Base-by-base conservation (phyloP, 1,284 basidiomycete species). In the Ganoderma leucocontextum region DNA sequence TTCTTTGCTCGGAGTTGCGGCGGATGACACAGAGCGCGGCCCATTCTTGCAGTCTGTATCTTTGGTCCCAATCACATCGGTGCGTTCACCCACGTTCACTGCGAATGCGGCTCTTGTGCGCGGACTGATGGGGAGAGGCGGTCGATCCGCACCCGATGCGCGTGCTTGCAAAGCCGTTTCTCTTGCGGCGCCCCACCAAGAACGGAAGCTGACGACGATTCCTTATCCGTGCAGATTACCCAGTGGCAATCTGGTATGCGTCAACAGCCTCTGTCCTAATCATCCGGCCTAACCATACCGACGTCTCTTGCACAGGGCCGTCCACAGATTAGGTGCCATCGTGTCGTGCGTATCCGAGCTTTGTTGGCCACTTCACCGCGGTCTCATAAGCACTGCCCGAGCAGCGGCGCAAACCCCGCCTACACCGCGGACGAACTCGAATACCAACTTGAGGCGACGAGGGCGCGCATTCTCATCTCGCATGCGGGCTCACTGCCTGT, bases 281-380 rank as follows among this genome's bases (percentile, higher is more conserved):
- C 13, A 87, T n/a, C 33, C 8, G 9, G 22, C 22, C 58, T 59
- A 22, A 59, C 38, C n/a, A 22, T 39, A n/a, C n/a, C 17, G 47
- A 44, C 41, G n/a, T 47, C 19, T 15, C 9, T 33, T 15, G 4
- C 12, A 33, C 55, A 75, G 76, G 93, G 94, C 91, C 2, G 79
- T 83, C 1, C 92, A 94, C 74, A 85, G 87, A 62, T 79, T 93
- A 10, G 92, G 93, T 13, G 93, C 82, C 5, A 86, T 90, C 64
- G 82, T 91, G 70, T 91, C 91, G 85, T 89, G 77, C 75, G 84
- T 75, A 84, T 62, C 29, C 59, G 17, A 22, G 25, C 10, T 25
- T 25, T 33, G 12, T 57, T 4, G 38, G 15, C 13, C 25, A 9
- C n/a, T 22, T 17, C 33, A 13, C 10, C 47, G 7, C 25, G n/a